Evolutionary conservation across 192 early-diverging fungal species (phyloP), one percentile per base, ranked within the genome.

Genomic region (Allomyces macrogynus): DNA sequence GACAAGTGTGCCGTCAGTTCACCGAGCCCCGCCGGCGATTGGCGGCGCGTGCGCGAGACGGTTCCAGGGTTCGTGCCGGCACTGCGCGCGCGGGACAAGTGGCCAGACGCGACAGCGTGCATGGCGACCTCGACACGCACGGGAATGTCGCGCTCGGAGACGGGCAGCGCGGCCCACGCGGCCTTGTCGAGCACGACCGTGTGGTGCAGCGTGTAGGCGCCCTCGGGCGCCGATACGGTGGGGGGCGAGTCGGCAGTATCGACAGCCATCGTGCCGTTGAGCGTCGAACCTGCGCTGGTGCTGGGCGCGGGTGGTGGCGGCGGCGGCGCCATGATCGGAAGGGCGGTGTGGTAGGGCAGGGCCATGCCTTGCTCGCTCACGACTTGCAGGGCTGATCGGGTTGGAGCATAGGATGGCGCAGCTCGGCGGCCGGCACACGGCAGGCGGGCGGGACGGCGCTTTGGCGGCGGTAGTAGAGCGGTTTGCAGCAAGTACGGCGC

Each of bases 331-430:
- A 40, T 40, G 32, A 40, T 40, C 7, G 32, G 32, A 7, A 40
- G 32, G 32, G 32, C 32, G 32, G 7, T 7, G 32, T 40, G 32
- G 32, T 40, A 40, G 32, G 32, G 32, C 32, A 40, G 32, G 32
- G 32, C 32, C 32, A 40, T 40, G 32, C 32, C 8, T 40, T 40
- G 32, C 32, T 40, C 32, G 32, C 32, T 40, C 32, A 40, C 32
- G 32, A 40, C 24, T 61, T 61, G 24, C 61, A 10, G 23, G 61
- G 23, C 23, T 61, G 61, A 61, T 24, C 24, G 23, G 64, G 68
- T 66, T 62, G 43, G 24, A 66, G 63, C 27, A 65, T 64, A 32
- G 24, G 26, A 23, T 67, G 66, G 63, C 10, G 66, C 61, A 43
- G 24, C 63, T 32, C 1, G 8, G n/a, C 23, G 11, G 65, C 44